These are phyloP conservation scores for Neopestalotiopsis clavispora DNA, from an alignment of 2,329 filamentous ascomycete genomes.

Conservation along the genomic window DNA sequence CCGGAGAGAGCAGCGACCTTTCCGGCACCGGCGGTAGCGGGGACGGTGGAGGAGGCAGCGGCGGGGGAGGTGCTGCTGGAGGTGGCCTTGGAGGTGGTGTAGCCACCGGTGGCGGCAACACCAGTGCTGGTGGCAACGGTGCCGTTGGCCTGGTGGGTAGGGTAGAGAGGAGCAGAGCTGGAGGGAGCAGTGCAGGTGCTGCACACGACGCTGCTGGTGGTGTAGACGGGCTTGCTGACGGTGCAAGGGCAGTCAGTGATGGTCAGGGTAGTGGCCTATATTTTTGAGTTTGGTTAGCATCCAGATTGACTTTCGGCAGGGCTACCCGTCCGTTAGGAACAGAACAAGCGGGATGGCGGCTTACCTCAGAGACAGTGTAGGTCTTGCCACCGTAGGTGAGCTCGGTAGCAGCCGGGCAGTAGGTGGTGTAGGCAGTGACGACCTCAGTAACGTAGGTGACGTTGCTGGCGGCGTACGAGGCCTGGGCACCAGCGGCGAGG, in stretches of 20 bases:
- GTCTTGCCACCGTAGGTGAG: constrained; percentile 68
- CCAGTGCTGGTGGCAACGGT: constrained; percentile 36
- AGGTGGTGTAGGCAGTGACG: constrained; percentile 71
- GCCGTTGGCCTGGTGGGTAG: constrained; percentile 41
- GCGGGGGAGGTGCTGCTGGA: constrained; percentile 39
- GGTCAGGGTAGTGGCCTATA: constrained; percentile 69
- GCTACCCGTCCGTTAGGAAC: background rate
- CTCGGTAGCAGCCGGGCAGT: constrained; percentile 71
- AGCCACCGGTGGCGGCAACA: constrained; percentile 50
- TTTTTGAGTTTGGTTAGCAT: constrained; percentile 32
- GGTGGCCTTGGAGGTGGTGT: constrained; percentile 36
- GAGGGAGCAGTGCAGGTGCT: constrained; percentile 26
- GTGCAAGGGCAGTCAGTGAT: constrained; percentile 77
- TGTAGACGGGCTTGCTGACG: constrained; percentile 62
- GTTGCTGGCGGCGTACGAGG: constrained; percentile 40
- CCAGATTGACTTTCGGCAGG: background rate
- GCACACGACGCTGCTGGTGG: constrained; percentile 52
- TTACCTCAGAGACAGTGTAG: constrained; percentile 71
- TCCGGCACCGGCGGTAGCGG: constrained; percentile 60
- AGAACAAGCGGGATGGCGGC: constrained; percentile 22
- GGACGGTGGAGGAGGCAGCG: constrained; percentile 38
- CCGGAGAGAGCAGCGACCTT: constrained; percentile 62
- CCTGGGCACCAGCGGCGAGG: constrained; percentile 52
- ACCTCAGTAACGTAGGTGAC: constrained; percentile 70
- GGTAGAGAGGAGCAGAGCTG: constrained; percentile 17